Evolutionary conservation across 1,284 basidiomycete species (phyloP).

Genomic region (Tilletia caries): DNA sequence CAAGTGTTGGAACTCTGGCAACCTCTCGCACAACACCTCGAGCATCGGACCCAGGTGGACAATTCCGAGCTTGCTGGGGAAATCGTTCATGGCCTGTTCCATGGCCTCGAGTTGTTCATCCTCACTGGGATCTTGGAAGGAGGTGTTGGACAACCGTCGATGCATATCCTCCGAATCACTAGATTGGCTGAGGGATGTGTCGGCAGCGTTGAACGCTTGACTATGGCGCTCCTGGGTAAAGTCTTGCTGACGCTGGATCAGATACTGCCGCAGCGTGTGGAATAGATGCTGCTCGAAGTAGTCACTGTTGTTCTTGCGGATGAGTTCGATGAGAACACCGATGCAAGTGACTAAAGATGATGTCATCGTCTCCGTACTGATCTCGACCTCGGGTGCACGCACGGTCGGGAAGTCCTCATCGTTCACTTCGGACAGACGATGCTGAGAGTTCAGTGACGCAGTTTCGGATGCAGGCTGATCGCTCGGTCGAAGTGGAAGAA

Average conservation of each 20-base stretch:
- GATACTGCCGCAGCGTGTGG: slow-evolving; percentile 82
- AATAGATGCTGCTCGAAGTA: slow-evolving; percentile 99
- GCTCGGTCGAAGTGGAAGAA: slow-evolving; percentile 19
- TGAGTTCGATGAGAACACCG: slow-evolving; percentile 88
- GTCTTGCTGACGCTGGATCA: slow-evolving; percentile 80
- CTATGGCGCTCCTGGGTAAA: slow-evolving; percentile 37
- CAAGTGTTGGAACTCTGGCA: slow-evolving; percentile 71
- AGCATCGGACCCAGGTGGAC: slow-evolving; percentile 86
- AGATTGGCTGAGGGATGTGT: slow-evolving; percentile 6
- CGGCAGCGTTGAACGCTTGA: slow-evolving; percentile 1
- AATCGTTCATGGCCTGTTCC: slow-evolving; percentile 77
- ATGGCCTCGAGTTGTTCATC: slow-evolving; percentile 57
- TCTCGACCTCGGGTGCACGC: slow-evolving; percentile 29
- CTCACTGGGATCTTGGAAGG: slow-evolving; percentile 22
- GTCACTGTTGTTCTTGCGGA: slow-evolving; percentile 97
- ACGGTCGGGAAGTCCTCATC: slow-evolving; percentile 31
- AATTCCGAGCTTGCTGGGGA: slow-evolving; percentile 85
- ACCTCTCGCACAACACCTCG: slow-evolving; percentile 69
- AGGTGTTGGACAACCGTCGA: background rate
- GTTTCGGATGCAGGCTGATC: slow-evolving; percentile 23
- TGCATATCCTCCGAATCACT: slow-evolving; percentile 20
- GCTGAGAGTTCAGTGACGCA: slow-evolving; percentile 15
- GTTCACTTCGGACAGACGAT: background rate
- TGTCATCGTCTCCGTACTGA: slow-evolving; percentile 66
- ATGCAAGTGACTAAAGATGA: slow-evolving; percentile 86